phyloP scores from a whole-genome alignment of 495 filamentous ascomycete genomes.

The Penicillium samsonianum region DNA sequence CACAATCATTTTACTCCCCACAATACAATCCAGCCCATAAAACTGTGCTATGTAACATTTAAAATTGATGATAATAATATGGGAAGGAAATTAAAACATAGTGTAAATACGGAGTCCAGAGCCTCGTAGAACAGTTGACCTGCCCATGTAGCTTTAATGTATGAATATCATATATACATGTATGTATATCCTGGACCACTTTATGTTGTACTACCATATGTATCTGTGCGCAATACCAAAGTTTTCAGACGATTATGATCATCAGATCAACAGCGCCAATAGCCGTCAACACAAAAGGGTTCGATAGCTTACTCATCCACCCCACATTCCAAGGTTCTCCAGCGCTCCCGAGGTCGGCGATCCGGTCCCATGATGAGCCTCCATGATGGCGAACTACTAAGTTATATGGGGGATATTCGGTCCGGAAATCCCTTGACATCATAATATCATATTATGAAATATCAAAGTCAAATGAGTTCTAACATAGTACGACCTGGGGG shows the following conservation, averaged over 20 bases:
- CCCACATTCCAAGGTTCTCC: slow-evolving; percentile 1
- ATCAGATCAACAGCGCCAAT: not conserved
- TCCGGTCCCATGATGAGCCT: slow-evolving; percentile 5
- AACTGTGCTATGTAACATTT: not conserved
- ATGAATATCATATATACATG: too few species aligned
- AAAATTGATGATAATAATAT: too few species aligned
- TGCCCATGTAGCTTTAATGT: not conserved
- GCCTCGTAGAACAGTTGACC: not conserved
- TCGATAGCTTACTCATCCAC: slow-evolving; percentile 1
- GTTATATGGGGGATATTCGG: not conserved
- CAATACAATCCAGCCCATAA: slow-evolving; percentile 2
- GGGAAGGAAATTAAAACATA: too few species aligned
- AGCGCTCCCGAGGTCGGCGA: not conserved
- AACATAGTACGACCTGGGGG: too few species aligned
- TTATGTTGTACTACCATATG: too few species aligned
- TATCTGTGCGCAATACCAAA: not conserved
- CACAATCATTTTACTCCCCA: slow-evolving; percentile 6
- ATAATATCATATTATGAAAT: not conserved
- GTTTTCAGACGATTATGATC: not conserved
- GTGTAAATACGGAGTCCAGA: not conserved
- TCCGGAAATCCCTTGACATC: slow-evolving; percentile 2
- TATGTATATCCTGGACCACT: too few species aligned
- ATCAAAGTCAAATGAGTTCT: not conserved
- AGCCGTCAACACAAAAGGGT: not conserved
- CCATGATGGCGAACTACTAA: slow-evolving; percentile 3